A percentile compares a stretch with the other conserved stretches of the same genome.
Conservation (phyloP, 306 rosid species). For the Parietaria judaica region DNA sequence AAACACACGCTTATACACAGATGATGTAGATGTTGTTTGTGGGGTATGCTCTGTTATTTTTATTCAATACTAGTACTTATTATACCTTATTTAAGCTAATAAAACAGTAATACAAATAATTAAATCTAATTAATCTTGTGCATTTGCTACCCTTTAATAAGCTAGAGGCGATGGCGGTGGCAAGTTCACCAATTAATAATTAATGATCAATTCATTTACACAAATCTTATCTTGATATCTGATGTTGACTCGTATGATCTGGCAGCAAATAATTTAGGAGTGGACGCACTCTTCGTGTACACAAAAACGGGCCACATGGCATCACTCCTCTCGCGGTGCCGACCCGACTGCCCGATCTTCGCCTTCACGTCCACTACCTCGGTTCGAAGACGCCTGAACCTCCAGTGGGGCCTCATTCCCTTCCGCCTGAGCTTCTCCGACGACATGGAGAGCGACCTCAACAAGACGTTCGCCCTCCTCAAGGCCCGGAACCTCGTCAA, state of each 20-base stretch:
- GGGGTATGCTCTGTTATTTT: too few relatives aligned
- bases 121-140: too few relatives aligned
- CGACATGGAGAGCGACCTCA: slow-evolving; percentile 95
- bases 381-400: slow-evolving; percentile 80
- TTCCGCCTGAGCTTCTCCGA: slow-evolving; percentile 87
- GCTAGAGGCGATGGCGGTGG: not conserved
- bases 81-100: too few relatives aligned
- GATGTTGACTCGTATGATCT: slow-evolving; percentile 21
- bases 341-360: slow-evolving; percentile 97
- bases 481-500: slow-evolving; percentile 94
- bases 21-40: too few relatives aligned
- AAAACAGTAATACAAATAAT: too few relatives aligned
- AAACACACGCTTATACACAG: too few relatives aligned
- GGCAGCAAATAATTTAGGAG: slow-evolving; percentile 88
- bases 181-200: not conserved
- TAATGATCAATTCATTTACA: too few relatives aligned
- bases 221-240: not conserved
- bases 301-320: slow-evolving; percentile 97
- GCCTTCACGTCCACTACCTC: slow-evolving; percentile 79
- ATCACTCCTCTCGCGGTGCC: slow-evolving; percentile 86
- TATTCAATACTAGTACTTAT: too few relatives aligned
- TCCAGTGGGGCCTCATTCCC: slow-evolving; percentile 99
- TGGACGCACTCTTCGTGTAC: slow-evolving; percentile 88
- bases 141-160: not conserved
- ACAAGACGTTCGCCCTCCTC: slow-evolving; percentile 78